Evolutionary conservation across 2,329 filamentous ascomycete species (phyloP).

Genomic region (Zymoseptoria crescenta): DNA sequence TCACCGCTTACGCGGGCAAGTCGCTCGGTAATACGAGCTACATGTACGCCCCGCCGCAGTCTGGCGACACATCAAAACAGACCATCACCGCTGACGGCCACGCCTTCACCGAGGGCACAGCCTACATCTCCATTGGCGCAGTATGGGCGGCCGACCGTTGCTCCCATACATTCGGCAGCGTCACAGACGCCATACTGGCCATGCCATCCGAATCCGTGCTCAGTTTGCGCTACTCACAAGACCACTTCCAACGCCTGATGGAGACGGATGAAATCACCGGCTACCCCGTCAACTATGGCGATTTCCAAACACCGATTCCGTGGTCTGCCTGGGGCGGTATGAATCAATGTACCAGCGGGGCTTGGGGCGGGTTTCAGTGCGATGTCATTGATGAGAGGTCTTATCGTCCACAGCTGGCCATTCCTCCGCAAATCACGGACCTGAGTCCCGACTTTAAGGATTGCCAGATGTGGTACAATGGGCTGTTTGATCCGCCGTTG

Average conservation of each 20-base stretch:
- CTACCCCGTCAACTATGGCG: constrained; percentile 24
- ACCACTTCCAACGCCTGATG: constrained; percentile 21
- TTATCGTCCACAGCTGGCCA: constrained; percentile 22
- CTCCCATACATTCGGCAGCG: constrained; percentile 13
- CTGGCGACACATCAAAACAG: neutral
- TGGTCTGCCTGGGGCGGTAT: constrained; percentile 25
- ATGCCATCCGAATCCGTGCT: constrained; percentile 24
- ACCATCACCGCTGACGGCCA: constrained; percentile 17
- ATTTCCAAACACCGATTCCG: constrained; percentile 24
- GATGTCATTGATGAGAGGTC: constrained; percentile 21
- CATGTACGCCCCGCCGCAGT: neutral
- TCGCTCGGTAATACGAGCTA: constrained; percentile 8
- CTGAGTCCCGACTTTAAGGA: constrained; percentile 19
- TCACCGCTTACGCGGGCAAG: constrained; percentile 20
- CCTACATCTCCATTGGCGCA: constrained; percentile 24
- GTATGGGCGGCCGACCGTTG: constrained; percentile 24
- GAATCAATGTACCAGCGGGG: constrained; percentile 12
- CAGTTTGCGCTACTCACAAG: constrained; percentile 23
- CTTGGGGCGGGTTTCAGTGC: constrained; percentile 9
- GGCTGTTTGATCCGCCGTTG: constrained; percentile 25
- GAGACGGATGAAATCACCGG: constrained; percentile 20
- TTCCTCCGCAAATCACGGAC: constrained; percentile 22
- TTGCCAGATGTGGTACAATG: constrained; percentile 25
- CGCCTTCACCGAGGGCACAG: constrained; percentile 24
- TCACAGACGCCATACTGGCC: constrained; percentile 20